Percentiles rank a stretch among this genome's conserved stretches.
Conservation (phyloP, 148 eudicot genomes). For the Rhododendron ferrugineum region DNA sequence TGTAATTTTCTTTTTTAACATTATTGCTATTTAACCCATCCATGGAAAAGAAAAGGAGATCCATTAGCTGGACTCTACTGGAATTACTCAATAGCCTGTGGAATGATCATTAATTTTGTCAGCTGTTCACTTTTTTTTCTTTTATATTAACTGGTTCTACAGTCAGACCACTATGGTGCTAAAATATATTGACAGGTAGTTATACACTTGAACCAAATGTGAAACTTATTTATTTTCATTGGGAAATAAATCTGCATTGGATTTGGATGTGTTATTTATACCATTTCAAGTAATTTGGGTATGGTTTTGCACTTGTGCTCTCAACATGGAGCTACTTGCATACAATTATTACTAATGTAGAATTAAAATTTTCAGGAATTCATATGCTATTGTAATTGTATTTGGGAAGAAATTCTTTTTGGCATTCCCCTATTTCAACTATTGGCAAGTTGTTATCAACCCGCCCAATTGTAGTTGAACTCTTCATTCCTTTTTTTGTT, state of each 20-base stretch:
- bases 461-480: background rate
- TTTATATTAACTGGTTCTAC: background rate
- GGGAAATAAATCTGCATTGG: background rate
- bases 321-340: background rate
- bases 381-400: background rate
- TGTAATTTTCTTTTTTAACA: conserved; percentile 15
- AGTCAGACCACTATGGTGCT: background rate
- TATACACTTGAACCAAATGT: background rate
- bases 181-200: background rate
- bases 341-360: background rate
- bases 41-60: background rate
- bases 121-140: background rate
- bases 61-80: background rate
- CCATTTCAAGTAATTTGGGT: background rate
- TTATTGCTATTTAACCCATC: background rate
- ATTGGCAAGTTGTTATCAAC: background rate
- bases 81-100: background rate
- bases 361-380: background rate
- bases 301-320: background rate
- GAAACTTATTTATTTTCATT: background rate
- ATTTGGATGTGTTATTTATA: background rate
- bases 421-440: background rate
- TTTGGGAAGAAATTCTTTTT: background rate
- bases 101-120: background rate
- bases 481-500: background rate